Evolutionary conservation across 2,329 filamentous ascomycete genomes (phyloP).

Genomic region (Sphaerulina vaccinii): DNA sequence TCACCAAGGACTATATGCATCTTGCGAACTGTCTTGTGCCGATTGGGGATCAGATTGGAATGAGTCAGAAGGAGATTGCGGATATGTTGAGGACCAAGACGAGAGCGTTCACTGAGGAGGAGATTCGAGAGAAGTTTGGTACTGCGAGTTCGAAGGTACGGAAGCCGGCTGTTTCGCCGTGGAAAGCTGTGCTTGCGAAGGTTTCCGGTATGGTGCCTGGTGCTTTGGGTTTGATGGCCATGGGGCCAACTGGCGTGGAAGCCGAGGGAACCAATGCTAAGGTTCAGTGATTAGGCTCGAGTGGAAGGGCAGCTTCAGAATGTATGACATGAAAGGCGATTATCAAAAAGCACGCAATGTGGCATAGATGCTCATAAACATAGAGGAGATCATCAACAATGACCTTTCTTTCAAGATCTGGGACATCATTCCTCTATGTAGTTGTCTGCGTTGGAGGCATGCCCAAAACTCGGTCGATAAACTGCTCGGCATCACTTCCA

Average conservation of each 20-base stretch:
- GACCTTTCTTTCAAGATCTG: too few relatives aligned
- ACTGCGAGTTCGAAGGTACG: not conserved
- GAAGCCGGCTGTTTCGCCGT: not conserved
- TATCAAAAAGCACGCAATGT: too few relatives aligned
- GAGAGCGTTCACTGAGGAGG: conserved; percentile 63
- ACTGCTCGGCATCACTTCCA: conserved; percentile 62
- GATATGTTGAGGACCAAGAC: conserved; percentile 65
- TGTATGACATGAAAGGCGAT: too few relatives aligned
- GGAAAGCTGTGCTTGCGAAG: not conserved
- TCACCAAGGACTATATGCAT: conserved; percentile 69
- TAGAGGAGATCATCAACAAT: too few relatives aligned
- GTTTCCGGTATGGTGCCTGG: not conserved
- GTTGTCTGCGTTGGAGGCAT: not conserved
- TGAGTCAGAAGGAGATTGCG: conserved; percentile 64
- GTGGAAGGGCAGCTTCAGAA: not conserved
- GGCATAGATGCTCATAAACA: too few relatives aligned
- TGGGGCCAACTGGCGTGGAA: conserved; percentile 2
- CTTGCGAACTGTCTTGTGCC: conserved; percentile 71
- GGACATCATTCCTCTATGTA: too few relatives aligned
- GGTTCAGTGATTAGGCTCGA: not conserved
- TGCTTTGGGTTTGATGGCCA: conserved; percentile 4
- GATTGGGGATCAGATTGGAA: conserved; percentile 66
- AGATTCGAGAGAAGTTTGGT: conserved; percentile 59
- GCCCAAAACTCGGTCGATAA: conserved; percentile 41
- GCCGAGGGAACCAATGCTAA: not conserved